Evolutionary conservation across 2,329 filamentous ascomycete genomes (phyloP), one percentile per base, ranked within the genome.

Genomic region (Aspergillus pseudoterreus): DNA sequence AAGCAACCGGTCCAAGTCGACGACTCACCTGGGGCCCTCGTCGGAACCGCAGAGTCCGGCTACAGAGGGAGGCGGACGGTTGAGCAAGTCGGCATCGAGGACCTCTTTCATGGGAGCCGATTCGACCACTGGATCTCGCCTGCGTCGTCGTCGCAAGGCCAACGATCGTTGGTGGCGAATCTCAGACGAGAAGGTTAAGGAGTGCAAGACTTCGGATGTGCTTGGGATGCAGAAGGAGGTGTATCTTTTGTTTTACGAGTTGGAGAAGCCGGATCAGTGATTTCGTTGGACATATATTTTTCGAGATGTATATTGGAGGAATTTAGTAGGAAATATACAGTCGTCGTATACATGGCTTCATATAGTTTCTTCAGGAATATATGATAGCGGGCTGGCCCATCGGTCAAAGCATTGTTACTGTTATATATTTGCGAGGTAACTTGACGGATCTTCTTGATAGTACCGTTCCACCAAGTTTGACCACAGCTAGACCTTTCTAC

Each of bases 131-230:
- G 55, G 54, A 38, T 58, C 67, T 10, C 78, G 75, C 49, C 68
- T 78, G 33, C 82, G 76, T 57, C 84, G 82, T 60, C 83, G 81
- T 54, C 82, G 80, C 59, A 84, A 82, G 64, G 71, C 76, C 11
- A 81, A 80, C 42, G 87, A 95, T 64, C 84, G 87, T 38, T 99
- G 94, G 94, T 99, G 94, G 94, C 84, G 94, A 33, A 95, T 99
- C 59, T 96, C 92, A 58, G 94, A 99, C 68, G 94, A 99, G 59
- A 96, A 95, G 72, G 84, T 97, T 63, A 94, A 92, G 67, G 92
- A 97, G 72, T 87, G 90, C 59, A 96, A 92, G 76, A 97, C 92
- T 5, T 83, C 81, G 49, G 94, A 99, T 61, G 90, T 99, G 6
- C 71, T 99, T 52, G 84, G 85, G 6, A 96, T 96, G 91, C 91